These are phyloP conservation scores for Ophiostoma australiae DNA, from an alignment of 2,329 filamentous ascomycete species.

Conservation along the genomic window DNA sequence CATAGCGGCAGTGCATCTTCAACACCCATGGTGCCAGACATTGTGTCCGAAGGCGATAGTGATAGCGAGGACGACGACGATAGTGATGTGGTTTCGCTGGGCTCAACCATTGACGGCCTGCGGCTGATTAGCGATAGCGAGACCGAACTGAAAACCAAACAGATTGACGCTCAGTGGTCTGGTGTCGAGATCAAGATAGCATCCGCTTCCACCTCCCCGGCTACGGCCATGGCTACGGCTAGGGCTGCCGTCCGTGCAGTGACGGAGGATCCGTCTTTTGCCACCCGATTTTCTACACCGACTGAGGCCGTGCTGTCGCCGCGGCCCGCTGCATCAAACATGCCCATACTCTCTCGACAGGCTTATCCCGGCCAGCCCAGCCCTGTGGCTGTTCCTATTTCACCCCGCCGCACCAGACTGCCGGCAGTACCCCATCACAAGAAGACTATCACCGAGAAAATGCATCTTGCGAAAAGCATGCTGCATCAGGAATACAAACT, in stretches of 20 bases:
- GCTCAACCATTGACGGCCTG: background rate
- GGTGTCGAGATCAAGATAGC: slow-evolving; percentile 20
- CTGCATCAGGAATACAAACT: slow-evolving; percentile 24
- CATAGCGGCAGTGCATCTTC: slow-evolving; percentile 15
- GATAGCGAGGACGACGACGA: slow-evolving; percentile 1
- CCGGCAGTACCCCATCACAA: slow-evolving; percentile 8
- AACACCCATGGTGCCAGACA: slow-evolving; percentile 11
- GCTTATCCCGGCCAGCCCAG: slow-evolving; percentile 9
- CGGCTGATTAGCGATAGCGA: background rate
- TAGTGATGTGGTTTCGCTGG: background rate
- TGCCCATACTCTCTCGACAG: background rate
- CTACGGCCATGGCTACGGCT: background rate
- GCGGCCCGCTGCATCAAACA: background rate
- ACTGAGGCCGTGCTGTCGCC: background rate
- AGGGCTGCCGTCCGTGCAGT: background rate
- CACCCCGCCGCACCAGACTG: background rate
- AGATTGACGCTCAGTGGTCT: background rate
- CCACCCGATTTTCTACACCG: background rate
- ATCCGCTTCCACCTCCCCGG: slow-evolving; percentile 19
- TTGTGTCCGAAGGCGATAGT: slow-evolving; percentile 17
- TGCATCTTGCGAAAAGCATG: slow-evolving; percentile 23
- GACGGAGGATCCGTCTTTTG: background rate
- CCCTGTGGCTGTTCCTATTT: background rate
- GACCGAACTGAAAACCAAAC: background rate
- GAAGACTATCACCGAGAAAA: slow-evolving; percentile 20